Evolutionary conservation across 768 basidiomycete genomes (phyloP), one percentile per base, ranked within the genome.

Genomic region (Rhodosporidiobolus odoratus): DNA sequence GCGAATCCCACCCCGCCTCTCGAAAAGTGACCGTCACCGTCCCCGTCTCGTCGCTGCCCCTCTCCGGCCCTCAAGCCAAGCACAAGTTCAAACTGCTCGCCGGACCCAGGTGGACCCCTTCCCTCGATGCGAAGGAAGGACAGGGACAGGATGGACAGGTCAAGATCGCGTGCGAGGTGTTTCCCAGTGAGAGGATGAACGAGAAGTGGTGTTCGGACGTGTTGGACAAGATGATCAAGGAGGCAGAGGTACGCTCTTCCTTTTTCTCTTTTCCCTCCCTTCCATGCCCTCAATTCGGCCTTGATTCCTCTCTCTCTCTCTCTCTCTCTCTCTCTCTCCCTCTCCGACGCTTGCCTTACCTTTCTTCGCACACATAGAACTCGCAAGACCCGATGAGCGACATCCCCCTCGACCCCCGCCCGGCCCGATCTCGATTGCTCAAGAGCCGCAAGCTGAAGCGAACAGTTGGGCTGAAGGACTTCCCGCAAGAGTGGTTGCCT

Each of bases 191-290:
- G 3, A 83, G 86, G 35, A 88, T 90, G 89, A 99, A 99, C 80
- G 82, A 95, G 76, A 95, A 94, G 80, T 95, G 92, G 89, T 91
- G 89, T 48, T 89, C 89, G 74, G 94, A 98, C 78, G 84, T 86
- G 23, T 79, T 99, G 64, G 89, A 93, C 77, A 81, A 84, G 75
- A 81, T 99, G 52, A 79, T 97, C 71, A 80, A 79, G n/a, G 88
- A 88, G 76, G 91, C 93, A 16, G 92, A 93, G 79, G 95, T 96
- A 77, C 75, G 91, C 85, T 30, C 72, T 59, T 7, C 47, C 12
- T 17, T 9, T 27, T 32, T 3, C 57, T n/a, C 23, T 25, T 27
- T 52, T 35, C 17, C 19, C 23, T 38, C 35, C 47, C 32, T 43
- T 35, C 27, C 13, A 21, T 34, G 56, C n/a, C n/a, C n/a, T n/a